These are phyloP conservation scores for Tuber borchii DNA, from an alignment of 495 filamentous ascomycete species.

Conservation along the genomic window DNA sequence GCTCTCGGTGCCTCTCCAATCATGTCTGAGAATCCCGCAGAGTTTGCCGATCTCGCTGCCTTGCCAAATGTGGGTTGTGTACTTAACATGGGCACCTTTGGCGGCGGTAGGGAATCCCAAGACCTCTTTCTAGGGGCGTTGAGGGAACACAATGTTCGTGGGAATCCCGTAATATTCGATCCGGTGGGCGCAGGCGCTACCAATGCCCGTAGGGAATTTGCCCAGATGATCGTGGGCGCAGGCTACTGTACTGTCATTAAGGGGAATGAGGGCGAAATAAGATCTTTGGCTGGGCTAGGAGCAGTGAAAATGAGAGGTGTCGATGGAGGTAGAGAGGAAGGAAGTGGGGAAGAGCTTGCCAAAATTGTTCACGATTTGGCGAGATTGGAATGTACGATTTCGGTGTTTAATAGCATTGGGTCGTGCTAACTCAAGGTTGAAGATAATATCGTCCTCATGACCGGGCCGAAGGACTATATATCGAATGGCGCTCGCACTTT, in stretches of 20 bases:
- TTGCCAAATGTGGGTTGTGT: constrained; percentile 72
- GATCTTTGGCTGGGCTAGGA: constrained; percentile 51
- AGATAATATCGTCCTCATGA: constrained; percentile 72
- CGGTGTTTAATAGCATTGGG: constrained; percentile 46
- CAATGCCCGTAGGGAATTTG: constrained; percentile 58
- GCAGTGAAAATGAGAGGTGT: constrained; percentile 72
- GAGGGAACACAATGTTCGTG: constrained; percentile 68
- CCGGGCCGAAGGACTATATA: constrained; percentile 69
- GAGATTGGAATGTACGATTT: constrained; percentile 10
- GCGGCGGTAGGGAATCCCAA: constrained; percentile 61
- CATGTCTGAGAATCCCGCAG: constrained; percentile 81
- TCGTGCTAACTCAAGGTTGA: neutral
- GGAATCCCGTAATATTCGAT: constrained; percentile 74
- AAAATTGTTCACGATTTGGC: constrained; percentile 60
- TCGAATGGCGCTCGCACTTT: constrained; percentile 65
- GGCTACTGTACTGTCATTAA: constrained; percentile 86
- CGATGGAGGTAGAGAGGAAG: constrained; percentile 48
- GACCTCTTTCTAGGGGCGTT: constrained; percentile 51
- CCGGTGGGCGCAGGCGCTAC: constrained; percentile 91
- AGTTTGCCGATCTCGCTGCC: constrained; percentile 68
- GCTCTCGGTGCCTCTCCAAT: constrained; percentile 84
- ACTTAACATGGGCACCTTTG: constrained; percentile 92
- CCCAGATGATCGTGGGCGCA: constrained; percentile 62
- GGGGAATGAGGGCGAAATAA: constrained; percentile 88
- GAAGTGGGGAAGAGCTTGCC: constrained; percentile 15